A percentile compares a stretch with the other conserved stretches of the same genome.
Evolutionary conservation across 192 early-diverging fungal species (phyloP).

Genomic region (Entomortierella chlamydospora): DNA sequence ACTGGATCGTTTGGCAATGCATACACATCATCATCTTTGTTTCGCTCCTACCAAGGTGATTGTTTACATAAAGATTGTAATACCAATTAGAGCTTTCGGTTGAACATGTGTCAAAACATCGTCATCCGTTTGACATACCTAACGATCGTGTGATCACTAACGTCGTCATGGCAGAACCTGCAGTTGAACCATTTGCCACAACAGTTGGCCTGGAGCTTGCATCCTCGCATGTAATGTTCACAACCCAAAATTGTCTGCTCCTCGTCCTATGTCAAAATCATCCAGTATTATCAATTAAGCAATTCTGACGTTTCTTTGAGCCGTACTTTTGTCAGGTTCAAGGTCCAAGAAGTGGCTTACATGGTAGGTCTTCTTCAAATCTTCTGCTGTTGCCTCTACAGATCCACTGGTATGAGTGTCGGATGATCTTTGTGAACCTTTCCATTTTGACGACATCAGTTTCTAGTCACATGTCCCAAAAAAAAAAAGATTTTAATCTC

Average conservation of each 20-base stretch:
- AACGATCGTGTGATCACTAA: conserved; percentile 77
- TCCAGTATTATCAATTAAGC: too few species aligned
- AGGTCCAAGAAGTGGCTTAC: conserved; percentile 27
- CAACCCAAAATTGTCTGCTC: conserved; percentile 72
- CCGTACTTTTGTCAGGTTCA: too few species aligned
- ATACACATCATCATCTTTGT: conserved; percentile 93
- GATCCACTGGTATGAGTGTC: conserved; percentile 18
- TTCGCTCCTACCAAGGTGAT: conserved; percentile 41
- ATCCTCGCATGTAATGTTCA: conserved; percentile 81
- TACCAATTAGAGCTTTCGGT: too few species aligned
- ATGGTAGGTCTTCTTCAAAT: conserved; percentile 61
- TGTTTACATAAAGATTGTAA: too few species aligned
- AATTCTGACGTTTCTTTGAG: too few species aligned
- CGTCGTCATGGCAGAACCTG: conserved; percentile 88
- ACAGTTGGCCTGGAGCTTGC: conserved; percentile 83
- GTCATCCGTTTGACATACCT: conserved; percentile 57
- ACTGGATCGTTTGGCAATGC: conserved; percentile 86
- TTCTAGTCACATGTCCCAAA: conserved; percentile 18
- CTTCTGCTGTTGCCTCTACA: conserved; percentile 56
- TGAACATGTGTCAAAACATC: too few species aligned
- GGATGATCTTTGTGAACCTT: conserved; percentile 2
- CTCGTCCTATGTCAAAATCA: conserved; percentile 62
- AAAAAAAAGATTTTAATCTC: background rate
- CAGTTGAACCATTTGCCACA: conserved; percentile 85
- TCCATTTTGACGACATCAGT: conserved; percentile 50